phyloP scores from a whole-genome alignment of 2,329 filamentous ascomycete species.

The Cordyceps cicadae region DNA sequence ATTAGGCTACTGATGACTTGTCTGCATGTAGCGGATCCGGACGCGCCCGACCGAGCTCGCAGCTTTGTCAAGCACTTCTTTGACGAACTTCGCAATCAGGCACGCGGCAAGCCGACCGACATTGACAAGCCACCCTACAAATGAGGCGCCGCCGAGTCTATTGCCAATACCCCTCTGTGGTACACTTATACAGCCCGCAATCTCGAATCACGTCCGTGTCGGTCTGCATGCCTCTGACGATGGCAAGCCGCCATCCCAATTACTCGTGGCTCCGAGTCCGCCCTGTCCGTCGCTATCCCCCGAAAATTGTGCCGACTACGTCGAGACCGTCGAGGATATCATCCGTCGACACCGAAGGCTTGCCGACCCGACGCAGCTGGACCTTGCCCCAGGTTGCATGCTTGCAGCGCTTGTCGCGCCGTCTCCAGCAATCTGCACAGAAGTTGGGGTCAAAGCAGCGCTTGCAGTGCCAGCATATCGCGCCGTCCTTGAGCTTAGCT shows the following conservation, averaged over 20 bases:
- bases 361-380: constrained; percentile 14
- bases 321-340: constrained; percentile 7
- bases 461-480: constrained; percentile 17
- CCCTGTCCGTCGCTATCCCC: neutral
- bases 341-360: neutral
- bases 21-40: constrained; percentile 25
- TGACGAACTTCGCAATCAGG: constrained; percentile 44
- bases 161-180: neutral
- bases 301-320: neutral
- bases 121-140: constrained; percentile 21
- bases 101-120: constrained; percentile 36
- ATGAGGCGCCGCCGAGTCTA: constrained; percentile 12
- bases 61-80: constrained; percentile 40
- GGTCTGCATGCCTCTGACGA: neutral
- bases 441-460: constrained; percentile 16
- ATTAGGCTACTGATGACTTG: neutral
- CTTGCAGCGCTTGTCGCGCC: constrained; percentile 14
- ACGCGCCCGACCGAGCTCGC: constrained; percentile 16
- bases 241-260: neutral
- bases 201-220: neutral
- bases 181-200: neutral
- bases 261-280: too few relatives aligned
- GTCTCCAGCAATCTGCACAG: constrained; percentile 15
- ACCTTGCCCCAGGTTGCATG: constrained; percentile 14
- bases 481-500: constrained; percentile 12